phyloP scores from a whole-genome alignment of 2,329 filamentous ascomycete genomes.

The Clonostachys solani region DNA sequence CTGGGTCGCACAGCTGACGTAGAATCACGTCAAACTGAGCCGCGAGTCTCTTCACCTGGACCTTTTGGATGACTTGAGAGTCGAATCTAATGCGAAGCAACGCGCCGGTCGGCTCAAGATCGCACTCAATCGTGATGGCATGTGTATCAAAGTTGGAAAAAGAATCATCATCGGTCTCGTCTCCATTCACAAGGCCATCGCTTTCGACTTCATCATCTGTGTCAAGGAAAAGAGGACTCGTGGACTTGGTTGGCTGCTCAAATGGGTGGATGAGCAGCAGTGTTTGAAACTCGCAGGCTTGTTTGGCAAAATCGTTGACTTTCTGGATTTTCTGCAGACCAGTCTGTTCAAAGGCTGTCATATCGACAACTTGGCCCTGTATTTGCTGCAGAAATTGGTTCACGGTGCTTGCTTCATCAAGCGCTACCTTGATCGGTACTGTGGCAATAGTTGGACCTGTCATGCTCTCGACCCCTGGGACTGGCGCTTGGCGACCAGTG shows the following conservation, averaged over 20 bases:
- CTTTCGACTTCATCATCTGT: constrained; percentile 7
- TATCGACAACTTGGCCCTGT: constrained; percentile 6
- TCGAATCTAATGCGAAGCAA: not conserved
- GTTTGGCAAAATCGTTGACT: constrained; percentile 5
- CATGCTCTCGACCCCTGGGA: constrained; percentile 13
- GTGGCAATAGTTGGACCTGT: constrained; percentile 16
- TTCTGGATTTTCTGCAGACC: constrained; percentile 10
- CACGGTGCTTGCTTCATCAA: constrained; percentile 20
- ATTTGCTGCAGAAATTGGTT: constrained; percentile 32
- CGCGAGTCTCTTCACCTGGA: not conserved
- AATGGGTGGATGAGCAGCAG: constrained; percentile 7
- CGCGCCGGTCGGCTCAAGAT: not conserved
- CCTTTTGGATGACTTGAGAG: not conserved
- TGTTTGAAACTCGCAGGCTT: constrained; percentile 7
- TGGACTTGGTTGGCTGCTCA: not conserved
- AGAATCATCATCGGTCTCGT: not conserved
- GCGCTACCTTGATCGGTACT: constrained; percentile 11
- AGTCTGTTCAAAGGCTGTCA: constrained; percentile 7
- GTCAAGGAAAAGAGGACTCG: constrained; percentile 4
- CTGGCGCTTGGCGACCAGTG: constrained; percentile 12
- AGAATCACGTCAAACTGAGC: not conserved
- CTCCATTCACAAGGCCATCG: not conserved
- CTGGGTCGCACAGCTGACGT: not conserved
- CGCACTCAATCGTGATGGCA: not conserved
- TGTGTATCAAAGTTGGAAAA: constrained; percentile 12